These are phyloP conservation scores for Xylariaceae sp. DNA, from an alignment of 2,329 filamentous ascomycete genomes.

Conservation along the genomic window DNA sequence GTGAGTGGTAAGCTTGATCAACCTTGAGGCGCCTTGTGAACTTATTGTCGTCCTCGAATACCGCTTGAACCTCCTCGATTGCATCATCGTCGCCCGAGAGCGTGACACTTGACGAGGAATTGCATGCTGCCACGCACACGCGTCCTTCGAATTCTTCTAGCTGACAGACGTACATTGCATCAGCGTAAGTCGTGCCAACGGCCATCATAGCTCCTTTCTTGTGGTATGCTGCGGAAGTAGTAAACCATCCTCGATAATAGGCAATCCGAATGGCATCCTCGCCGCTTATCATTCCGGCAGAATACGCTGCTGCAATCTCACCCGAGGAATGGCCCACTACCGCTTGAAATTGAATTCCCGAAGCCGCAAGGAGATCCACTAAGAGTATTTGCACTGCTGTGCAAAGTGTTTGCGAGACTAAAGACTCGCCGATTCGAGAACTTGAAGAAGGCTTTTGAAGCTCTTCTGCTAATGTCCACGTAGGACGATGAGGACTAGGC, in stretches of 20 bases:
- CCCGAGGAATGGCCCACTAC: constrained; percentile 44
- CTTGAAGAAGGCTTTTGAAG: background rate
- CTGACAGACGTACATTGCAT: constrained; percentile 38
- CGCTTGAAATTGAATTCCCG: constrained; percentile 14
- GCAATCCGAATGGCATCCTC: constrained; percentile 49
- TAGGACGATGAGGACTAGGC: constrained; percentile 21
- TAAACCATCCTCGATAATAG: constrained; percentile 2
- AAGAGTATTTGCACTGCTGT: background rate
- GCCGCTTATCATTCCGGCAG: constrained; percentile 50
- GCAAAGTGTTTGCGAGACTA: background rate
- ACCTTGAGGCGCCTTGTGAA: constrained; percentile 12
- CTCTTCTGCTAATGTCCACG: constrained; percentile 38
- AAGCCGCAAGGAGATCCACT: constrained; percentile 4
- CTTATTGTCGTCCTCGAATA: constrained; percentile 17
- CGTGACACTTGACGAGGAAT: constrained; percentile 16
- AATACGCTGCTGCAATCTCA: constrained; percentile 55
- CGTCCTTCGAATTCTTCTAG: constrained; percentile 38
- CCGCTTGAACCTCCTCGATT: background rate
- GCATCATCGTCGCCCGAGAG: constrained; percentile 29
- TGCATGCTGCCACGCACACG: constrained; percentile 8
- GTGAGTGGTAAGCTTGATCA: constrained; percentile 28
- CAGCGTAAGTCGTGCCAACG: constrained; percentile 46
- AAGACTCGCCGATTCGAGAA: background rate
- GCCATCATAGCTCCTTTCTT: constrained; percentile 53
- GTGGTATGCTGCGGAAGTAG: background rate